Evolutionary conservation across 2,329 filamentous ascomycete species (phyloP).

Genomic region (Arthrobotrys entomopaga): DNA sequence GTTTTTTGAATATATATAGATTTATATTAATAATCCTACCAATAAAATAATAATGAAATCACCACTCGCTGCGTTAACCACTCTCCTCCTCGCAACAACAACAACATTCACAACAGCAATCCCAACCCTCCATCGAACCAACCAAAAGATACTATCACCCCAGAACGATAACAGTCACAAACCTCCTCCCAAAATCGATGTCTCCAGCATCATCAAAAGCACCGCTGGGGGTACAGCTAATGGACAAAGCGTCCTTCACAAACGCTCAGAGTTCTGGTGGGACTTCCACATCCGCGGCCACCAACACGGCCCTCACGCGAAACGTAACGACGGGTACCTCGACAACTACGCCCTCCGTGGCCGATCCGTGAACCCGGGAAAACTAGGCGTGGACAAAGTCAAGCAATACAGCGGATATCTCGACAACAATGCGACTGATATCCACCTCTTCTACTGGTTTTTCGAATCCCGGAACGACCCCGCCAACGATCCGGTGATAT

Average conservation of each 20-base stretch:
- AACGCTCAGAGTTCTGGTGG: conserved; percentile 84
- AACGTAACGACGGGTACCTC: conserved; percentile 84
- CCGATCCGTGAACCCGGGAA: conserved; percentile 76
- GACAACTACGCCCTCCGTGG: conserved; percentile 87
- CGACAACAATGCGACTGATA: conserved; percentile 90
- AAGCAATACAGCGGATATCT: conserved; percentile 99
- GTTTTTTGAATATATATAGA: neutral
- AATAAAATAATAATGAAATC: neutral
- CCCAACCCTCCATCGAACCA: too few species aligned
- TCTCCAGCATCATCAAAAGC: too few species aligned
- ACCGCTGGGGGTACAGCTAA: too few species aligned
- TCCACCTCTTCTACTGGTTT: conserved; percentile 99
- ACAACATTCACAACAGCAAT: too few species aligned
- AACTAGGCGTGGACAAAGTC: conserved; percentile 84
- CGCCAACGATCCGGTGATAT: conserved; percentile 91
- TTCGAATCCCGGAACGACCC: conserved; percentile 98
- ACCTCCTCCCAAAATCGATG: too few species aligned
- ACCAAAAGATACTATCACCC: neutral
- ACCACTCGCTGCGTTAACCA: too few species aligned
- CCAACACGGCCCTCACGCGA: conserved; percentile 81
- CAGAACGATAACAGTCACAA: conserved; percentile 5
- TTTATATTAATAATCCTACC: neutral
- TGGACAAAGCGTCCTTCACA: conserved; percentile 62
- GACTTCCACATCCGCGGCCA: conserved; percentile 88
- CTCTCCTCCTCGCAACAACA: too few species aligned